phyloP scores from a whole-genome alignment of 2,329 filamentous ascomycete species.

The Ceratocystis destructans region DNA sequence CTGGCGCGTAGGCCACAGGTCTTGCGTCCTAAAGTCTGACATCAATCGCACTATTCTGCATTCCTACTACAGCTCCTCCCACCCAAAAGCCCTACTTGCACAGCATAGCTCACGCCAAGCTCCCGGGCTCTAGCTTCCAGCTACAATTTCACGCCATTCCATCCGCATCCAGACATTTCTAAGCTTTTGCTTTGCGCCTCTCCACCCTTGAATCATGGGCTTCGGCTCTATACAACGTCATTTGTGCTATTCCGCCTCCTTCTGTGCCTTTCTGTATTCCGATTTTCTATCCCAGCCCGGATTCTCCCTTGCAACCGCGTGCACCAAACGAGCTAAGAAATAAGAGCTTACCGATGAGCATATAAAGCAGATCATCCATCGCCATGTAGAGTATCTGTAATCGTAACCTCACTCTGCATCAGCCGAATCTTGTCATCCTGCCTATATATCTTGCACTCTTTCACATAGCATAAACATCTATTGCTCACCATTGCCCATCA shows the following conservation, averaged over 20 bases:
- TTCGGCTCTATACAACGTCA: not conserved
- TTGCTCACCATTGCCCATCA: not conserved
- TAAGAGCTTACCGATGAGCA: not conserved
- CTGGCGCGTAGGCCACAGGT: not conserved
- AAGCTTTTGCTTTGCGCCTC: not conserved
- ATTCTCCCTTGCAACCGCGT: not conserved
- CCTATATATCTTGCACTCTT: not conserved
- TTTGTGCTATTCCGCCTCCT: not conserved
- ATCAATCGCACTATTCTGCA: not conserved
- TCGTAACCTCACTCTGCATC: not conserved
- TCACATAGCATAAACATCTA: not conserved
- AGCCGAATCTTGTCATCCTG: not conserved
- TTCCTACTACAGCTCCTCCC: not conserved
- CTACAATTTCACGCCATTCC: not conserved
- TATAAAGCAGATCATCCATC: not conserved
- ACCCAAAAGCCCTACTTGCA: not conserved
- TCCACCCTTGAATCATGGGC: not conserved
- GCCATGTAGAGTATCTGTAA: not conserved
- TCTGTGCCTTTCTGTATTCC: not conserved
- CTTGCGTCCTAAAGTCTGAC: not conserved
- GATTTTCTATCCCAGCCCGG: not conserved
- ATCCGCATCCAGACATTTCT: slow-evolving; percentile 5
- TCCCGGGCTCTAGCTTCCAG: not conserved
- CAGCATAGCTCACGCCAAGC: not conserved
- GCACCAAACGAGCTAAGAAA: not conserved